Percentiles rank a stretch among this genome's conserved stretches.
Conservation (phyloP, 2,329 filamentous ascomycete species). For the Aspergillus aculeatinus region DNA sequence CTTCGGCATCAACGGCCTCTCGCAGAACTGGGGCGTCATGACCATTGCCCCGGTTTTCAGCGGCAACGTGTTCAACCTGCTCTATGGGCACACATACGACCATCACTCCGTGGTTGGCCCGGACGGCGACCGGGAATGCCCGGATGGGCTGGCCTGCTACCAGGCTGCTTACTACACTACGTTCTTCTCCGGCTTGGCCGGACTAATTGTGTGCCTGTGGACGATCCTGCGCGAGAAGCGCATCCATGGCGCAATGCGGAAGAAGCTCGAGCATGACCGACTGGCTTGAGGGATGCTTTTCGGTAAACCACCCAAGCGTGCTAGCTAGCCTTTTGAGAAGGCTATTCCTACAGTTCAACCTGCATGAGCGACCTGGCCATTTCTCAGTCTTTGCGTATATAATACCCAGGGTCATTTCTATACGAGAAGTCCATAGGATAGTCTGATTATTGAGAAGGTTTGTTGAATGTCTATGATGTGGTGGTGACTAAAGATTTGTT, state of each 20-base stretch:
- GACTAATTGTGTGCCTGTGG: conserved; percentile 67
- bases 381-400: neutral
- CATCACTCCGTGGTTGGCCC: conserved; percentile 68
- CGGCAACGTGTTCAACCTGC: conserved; percentile 88
- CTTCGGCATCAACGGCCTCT: conserved; percentile 85
- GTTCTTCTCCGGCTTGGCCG: conserved; percentile 67
- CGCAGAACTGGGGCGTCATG: conserved; percentile 96
- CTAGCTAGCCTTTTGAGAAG: too few relatives aligned
- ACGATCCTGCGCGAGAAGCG: conserved; percentile 43
- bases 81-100: conserved; percentile 85
- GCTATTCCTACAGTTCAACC: neutral
- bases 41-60: conserved; percentile 83
- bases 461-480: neutral
- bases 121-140: conserved; percentile 71
- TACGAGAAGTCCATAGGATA: neutral
- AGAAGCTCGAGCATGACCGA: conserved; percentile 34
- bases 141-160: conserved; percentile 78
- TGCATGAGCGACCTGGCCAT: neutral
- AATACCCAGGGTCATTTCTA: neutral
- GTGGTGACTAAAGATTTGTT: neutral
- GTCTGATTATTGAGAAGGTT: neutral
- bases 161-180: conserved; percentile 77
- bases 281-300: conserved; percentile 25
- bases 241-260: conserved; percentile 25
- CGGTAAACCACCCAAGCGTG: too few relatives aligned